These are phyloP conservation scores for Vairimorpha necatrix DNA, from an alignment of 371 early-diverging fungal genomes.

Conservation along the genomic window DNA sequence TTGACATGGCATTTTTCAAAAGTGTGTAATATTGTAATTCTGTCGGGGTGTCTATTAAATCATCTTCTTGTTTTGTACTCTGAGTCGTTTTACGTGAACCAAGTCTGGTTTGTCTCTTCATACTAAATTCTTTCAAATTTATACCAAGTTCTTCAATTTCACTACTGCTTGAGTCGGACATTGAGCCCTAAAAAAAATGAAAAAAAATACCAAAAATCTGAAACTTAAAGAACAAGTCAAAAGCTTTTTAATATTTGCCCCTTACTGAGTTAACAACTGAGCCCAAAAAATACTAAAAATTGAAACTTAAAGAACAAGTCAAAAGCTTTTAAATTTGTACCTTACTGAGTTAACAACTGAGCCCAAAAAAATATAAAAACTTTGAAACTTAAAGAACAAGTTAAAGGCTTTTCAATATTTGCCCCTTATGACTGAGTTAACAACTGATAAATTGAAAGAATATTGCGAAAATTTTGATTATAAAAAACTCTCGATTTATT, in stretches of 20 bases:
- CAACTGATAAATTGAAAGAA: neutral
- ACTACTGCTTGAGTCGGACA: constrained; percentile 16
- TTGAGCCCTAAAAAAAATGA: neutral
- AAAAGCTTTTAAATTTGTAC: too few species aligned
- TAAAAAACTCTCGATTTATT: neutral
- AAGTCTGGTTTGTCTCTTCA: constrained; percentile 32
- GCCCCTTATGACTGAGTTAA: neutral
- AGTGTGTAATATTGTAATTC: constrained; percentile 59
- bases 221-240: too few species aligned
- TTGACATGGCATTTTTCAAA: constrained; percentile 55
- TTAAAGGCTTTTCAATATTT: neutral
- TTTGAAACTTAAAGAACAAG: too few species aligned
- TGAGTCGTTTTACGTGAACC: neutral
- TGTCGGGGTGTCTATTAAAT: constrained; percentile 5
- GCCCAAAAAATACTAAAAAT: too few species aligned
- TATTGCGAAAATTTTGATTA: neutral
- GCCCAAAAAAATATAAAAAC: too few species aligned
- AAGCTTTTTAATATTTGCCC: too few species aligned
- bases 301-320: too few species aligned
- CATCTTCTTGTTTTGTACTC: neutral
- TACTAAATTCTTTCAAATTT: constrained; percentile 35
- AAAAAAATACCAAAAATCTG: neutral
- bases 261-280: too few species aligned
- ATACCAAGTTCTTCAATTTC: constrained; percentile 26
- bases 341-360: too few species aligned